phyloP scores from a whole-genome alignment of 345 rosid genomes.

The Durio zibethinus region DNA sequence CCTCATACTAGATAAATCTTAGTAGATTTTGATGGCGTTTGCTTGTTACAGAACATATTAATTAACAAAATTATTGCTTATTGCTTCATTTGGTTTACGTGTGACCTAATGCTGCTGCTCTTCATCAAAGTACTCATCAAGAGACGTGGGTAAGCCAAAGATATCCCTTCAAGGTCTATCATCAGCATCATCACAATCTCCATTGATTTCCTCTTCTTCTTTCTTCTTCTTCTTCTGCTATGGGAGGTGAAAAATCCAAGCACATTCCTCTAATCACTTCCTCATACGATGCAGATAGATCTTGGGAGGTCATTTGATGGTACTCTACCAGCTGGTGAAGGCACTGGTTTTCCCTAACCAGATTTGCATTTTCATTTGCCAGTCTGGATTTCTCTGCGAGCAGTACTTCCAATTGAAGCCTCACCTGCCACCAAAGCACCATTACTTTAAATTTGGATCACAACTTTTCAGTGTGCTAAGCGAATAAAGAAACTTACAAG shows the following conservation, averaged over 20 bases:
- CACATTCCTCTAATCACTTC: constrained; percentile 59
- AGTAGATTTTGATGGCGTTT: too few species aligned
- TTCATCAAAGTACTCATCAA: constrained; percentile 43
- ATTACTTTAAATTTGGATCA: not conserved
- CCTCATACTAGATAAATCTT: too few species aligned
- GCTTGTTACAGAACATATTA: too few species aligned
- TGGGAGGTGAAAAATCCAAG: constrained; percentile 81
- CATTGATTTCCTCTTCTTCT: constrained; percentile 23
- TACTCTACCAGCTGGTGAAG: constrained; percentile 82
- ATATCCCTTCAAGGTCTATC: not conserved
- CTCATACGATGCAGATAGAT: constrained; percentile 75
- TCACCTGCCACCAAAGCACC: constrained; percentile 49
- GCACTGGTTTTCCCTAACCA: constrained; percentile 82
- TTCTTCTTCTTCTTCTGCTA: constrained; percentile 31
- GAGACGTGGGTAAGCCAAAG: constrained; percentile 36
- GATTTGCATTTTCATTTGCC: constrained; percentile 78
- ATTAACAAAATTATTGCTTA: not conserved
- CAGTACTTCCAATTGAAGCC: constrained; percentile 86
- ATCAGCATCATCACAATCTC: constrained; percentile 25
- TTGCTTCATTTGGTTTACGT: not conserved
- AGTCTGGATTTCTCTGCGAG: constrained; percentile 86
- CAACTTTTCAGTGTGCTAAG: not conserved
- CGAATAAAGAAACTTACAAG: constrained; percentile 38
- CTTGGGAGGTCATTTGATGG: constrained; percentile 77
- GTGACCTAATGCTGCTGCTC: not conserved